Evolutionary conservation across 2,329 filamentous ascomycete genomes (phyloP), one percentile per base, ranked within the genome.

Genomic region (Cladorrhinum sp.): DNA sequence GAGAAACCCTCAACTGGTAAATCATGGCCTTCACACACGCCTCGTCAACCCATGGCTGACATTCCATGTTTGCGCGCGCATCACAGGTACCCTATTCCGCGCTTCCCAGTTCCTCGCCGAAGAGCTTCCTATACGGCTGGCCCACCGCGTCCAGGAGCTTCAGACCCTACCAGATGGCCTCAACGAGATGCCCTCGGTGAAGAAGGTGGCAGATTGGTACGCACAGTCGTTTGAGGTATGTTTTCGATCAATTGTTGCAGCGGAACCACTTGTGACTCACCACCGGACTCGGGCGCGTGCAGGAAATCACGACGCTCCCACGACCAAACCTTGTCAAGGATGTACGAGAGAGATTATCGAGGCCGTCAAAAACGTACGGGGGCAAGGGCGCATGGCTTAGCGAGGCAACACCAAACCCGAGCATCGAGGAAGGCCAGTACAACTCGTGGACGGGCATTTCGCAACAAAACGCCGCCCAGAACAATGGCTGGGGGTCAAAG

Each of bases 81-180:
- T 53, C 48, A 14, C 69, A 95, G 94, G 94, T 68, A 99, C 95
- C 57, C 83, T 99, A 60, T 99, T 98, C 79, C 91, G 94, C 74
- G 95, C 95, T 57, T 98, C 95, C 24, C 95, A 98, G 79, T 99
- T 99, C 77, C 87, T 99, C 61, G 95, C 94, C 71, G 95, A 99
- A 80, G 95, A 99, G 80, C 86, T 99, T 23, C 95, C 95, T 68
- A 99, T 99, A 71, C 91, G 95, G 57, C 83, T 99, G 64, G 95
- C 95, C 70, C 95, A 99, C 78, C 90, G 95, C 66, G 95, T 99
- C 62, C 91, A 96, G 76, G 95, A 99, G 79, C 86, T 99, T 61
- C 87, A 90, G 64, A 90, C 92, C 71, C 82, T 99, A 2, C 95
- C 95, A 36, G 95, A 99, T 83, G 95, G 95, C 59, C 85, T 99